Evolutionary conservation across 2,329 filamentous ascomycete species (phyloP), one percentile per base, ranked within the genome.

Genomic region (Gyromitra esculenta): DNA sequence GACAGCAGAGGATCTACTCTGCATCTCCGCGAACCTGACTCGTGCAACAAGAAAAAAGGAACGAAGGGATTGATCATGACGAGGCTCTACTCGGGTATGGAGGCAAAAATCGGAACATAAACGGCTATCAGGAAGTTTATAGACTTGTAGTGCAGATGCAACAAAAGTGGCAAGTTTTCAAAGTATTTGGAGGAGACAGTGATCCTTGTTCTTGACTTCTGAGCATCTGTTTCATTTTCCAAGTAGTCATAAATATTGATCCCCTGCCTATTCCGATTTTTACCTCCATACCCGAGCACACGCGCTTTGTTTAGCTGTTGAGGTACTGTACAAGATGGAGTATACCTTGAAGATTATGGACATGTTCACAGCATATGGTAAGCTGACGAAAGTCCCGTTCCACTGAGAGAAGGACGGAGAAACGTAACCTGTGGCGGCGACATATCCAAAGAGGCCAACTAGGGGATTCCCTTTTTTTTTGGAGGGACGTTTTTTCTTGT

Each of bases 61-160:
- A 45, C 39, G 7, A 50, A 39, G 52, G 50, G 9, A n/a, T 59
- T 59, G 31, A 59, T 59, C 50, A 57, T 72, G 69, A 57, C 60
- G 60, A 64, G 48, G 31, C 48, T 70, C 39, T 31, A 37, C 18
- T 21, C 18, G 18, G 18, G 18, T 21, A 21, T 21, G 18, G 18
- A 21, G 18, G 18, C 18, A 21, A 21, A 21, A 21, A 21, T 21
- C 18, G 18, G 18, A 21, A 21, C 18, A 21, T 21, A 21, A 21
- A 21, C 18, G 18, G 18, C 18, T 21, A 21, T 21, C 18, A 21
- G 18, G 18, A 21, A 21, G 18, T 21, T 21, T 21, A 21, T 21
- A 21, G 18, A 21, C 18, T 1, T 21, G 18, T 21, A 21, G 18
- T 21, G 18, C 18, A 21, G 18, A 21, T 21, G 18, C 18, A 21